phyloP scores from a whole-genome alignment of 148 eudicot genomes.

The Fallopia convolvulus region DNA sequence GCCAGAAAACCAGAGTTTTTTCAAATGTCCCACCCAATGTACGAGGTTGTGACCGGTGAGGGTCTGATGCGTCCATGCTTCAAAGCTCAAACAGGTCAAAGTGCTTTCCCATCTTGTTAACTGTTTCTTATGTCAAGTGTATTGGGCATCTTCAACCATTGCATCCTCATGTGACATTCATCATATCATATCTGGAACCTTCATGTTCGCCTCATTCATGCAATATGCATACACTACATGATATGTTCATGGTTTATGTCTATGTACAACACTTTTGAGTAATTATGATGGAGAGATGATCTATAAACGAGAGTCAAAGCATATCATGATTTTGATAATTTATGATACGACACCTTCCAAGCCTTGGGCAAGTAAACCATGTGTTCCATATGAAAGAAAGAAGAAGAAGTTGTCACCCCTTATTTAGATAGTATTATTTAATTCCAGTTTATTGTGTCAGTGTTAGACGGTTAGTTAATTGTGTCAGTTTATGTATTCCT shows the following conservation, averaged over 20 bases:
- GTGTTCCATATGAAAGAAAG: no score
- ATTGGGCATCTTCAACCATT: background rate
- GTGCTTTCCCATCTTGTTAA: background rate
- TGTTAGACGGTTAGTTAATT: no score
- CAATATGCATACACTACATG: background rate
- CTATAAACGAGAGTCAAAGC: background rate
- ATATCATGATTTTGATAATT: background rate
- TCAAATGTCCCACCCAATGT: conserved; percentile 92
- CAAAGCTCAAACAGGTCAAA: conserved; percentile 60
- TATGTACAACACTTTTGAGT: background rate
- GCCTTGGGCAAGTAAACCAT: no score
- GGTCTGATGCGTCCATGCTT: conserved; percentile 98
- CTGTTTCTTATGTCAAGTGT: background rate
- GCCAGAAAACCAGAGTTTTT: conserved; percentile 98
- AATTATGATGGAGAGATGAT: background rate
- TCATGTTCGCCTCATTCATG: background rate
- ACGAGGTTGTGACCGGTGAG: conserved; percentile 92
- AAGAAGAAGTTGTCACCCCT: no score
- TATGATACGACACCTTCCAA: no score
- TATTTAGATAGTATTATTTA: no score
- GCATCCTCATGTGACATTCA: background rate
- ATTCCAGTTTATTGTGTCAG: no score
- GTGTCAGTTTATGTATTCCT: no score
- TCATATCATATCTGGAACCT: background rate
- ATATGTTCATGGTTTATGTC: no score